Conservation (phyloP, 805 yeast species). For the Saccharomycopsis sp. region DNA sequence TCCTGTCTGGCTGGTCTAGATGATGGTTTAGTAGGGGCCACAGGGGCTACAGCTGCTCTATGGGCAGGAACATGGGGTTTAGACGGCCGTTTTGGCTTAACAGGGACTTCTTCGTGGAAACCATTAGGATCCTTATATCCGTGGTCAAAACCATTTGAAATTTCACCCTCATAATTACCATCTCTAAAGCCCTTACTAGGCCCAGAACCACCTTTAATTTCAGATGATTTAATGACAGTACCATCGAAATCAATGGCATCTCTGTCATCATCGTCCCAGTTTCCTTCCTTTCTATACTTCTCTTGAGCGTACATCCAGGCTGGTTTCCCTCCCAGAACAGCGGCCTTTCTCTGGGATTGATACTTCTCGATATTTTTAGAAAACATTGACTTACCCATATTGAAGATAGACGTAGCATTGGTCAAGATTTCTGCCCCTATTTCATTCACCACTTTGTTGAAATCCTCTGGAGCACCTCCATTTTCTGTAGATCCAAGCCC, state of each 20-base stretch:
- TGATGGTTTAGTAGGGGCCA: background rate
- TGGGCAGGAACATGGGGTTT: background rate
- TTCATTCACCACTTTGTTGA: constrained; percentile 15
- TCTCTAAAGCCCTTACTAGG: background rate
- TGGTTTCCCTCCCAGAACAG: constrained; percentile 39
- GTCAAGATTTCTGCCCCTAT: constrained; percentile 22
- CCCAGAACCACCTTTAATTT: background rate
- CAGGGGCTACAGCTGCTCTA: background rate
- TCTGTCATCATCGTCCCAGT: constrained; percentile 40
- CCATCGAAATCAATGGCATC: constrained; percentile 26
- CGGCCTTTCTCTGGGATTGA: constrained; percentile 19
- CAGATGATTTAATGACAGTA: constrained; percentile 4
- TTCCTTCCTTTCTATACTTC: constrained; percentile 35
- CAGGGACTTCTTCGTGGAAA: constrained; percentile 1
- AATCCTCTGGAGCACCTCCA: constrained; percentile 7
- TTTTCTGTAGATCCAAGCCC: constrained; percentile 1
- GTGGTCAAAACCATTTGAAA: background rate
- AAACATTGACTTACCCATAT: constrained; percentile 29
- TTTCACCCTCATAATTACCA: background rate
- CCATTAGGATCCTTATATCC: background rate
- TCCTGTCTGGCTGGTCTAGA: background rate
- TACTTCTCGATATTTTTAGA: constrained; percentile 22
- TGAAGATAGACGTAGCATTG: constrained; percentile 27
- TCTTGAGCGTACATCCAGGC: constrained; percentile 69
- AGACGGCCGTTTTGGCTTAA: background rate